Base-by-base conservation (phyloP, 2,329 filamentous ascomycete genomes). In the Fusarium sp. region DNA sequence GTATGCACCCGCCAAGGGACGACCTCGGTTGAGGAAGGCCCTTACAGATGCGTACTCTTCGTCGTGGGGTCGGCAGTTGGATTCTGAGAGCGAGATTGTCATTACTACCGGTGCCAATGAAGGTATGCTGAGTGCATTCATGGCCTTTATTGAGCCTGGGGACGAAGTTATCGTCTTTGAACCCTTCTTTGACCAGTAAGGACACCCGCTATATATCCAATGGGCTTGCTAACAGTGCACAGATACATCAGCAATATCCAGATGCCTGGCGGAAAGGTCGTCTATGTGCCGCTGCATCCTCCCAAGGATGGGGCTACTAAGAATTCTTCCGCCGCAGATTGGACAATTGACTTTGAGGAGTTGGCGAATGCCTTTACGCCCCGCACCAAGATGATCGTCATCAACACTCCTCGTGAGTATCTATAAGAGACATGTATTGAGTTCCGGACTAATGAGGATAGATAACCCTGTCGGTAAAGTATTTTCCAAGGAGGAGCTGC, bases 91-190 rank as follows among this genome's bases (percentile, higher is more conserved):
- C 3, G 95, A 99, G 75, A 90, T 99, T 58, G 93, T 92, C 19
- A 92, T 99, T 74, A 98, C 95, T 5, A 98, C 94, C 0, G 91
- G 91, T 38, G 91, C 92, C 36, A 96, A 96, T 71, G 91, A 96
- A 78, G 89, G 92, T 70, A 98, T 98, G 92, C 82, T 99, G 65
- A 94, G 91, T 73, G 95, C 93, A 0, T 98, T 99, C 73, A 98
- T 99, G 95, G 95, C 86, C 3, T 99, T 99, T 70, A 88, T 99
- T 55, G 95, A 99, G 77, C 84, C 86, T 1, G 95, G 92, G 11
- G 95, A 99, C 72, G 95, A 99, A 76, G 95, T 97, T 65, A 97
- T 99, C 66, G 85, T 99, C 53, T 97, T 99, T 74, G 95, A 99
- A 79, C 95, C 95, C 10, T 99, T 97, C 79, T 99, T 98, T 74